phyloP scores from a whole-genome alignment of 2,329 filamentous ascomycete species.

The Ceratocystis huliohia region DNA sequence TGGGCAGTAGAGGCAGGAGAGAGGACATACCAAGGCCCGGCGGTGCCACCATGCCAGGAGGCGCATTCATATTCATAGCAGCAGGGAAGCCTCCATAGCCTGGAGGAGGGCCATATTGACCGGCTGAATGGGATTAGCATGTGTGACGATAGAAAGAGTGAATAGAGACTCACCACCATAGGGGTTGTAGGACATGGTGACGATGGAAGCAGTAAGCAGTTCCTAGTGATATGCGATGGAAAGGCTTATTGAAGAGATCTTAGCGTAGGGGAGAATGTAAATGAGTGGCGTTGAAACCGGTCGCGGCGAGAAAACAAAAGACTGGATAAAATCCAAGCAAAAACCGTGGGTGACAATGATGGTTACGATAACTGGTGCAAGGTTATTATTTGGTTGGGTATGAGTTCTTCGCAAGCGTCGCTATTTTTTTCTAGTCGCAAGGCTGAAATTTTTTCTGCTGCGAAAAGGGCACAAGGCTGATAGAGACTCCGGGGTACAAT shows the following conservation, averaged over 20 bases:
- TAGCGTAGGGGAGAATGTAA: background rate
- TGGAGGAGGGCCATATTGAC: conserved; percentile 41
- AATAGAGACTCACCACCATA: conserved; percentile 38
- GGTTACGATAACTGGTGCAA: background rate
- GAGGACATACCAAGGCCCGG: conserved; percentile 63
- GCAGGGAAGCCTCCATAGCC: conserved; percentile 60
- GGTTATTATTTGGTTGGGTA: background rate
- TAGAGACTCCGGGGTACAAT: background rate
- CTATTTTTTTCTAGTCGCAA: conserved; percentile 14
- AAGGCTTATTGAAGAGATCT: background rate
- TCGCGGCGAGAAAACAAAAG: background rate
- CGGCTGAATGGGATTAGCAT: conserved; percentile 10
- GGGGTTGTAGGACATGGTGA: conserved; percentile 46
- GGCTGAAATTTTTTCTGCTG: conserved; percentile 11
- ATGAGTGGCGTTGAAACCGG: background rate
- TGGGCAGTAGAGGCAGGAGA: conserved; percentile 1
- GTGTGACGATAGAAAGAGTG: background rate
- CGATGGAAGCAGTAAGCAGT: background rate
- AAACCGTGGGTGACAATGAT: background rate
- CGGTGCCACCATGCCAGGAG: conserved; percentile 61
- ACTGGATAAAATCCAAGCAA: background rate
- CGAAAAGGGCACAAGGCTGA: conserved; percentile 13
- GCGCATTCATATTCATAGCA: conserved; percentile 33
- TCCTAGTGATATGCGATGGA: background rate
- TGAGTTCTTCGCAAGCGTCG: background rate